Evolutionary conservation across 2,329 filamentous ascomycete species (phyloP), one percentile per base, ranked within the genome.

Genomic region (Verticillium nonalfalfae): DNA sequence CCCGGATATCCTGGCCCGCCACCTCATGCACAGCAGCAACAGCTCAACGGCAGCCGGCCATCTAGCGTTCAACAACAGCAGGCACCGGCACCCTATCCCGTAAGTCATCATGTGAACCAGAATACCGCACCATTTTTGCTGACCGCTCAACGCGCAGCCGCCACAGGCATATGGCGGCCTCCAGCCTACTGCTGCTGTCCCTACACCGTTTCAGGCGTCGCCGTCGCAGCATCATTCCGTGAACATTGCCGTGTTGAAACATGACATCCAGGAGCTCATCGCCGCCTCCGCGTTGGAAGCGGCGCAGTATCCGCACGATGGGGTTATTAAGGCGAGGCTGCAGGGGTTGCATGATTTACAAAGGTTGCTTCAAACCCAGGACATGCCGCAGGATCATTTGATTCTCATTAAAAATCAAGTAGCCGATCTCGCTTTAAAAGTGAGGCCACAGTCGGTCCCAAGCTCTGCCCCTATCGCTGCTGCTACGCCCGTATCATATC

Each of bases 301-400:
- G 77, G 87, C 89, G 66, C 85, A 85, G 66, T 91, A 88, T 73
- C 89, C 90, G 63, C 85, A 88, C 80, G 90, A 97, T 79, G 77
- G 82, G 75, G 85, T 86, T 76, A 83, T 91, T 72, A 89, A 91
- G 73, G 88, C 86, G 71, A 91, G 90, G 76, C 80, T 97, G 71
- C 90, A 91, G 77, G 92, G 93, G 65, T 85, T 97, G 68, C 80
- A 93, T 75, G 91, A 95, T 75, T 84, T 98, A 66, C 91, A 96
- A 78, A 86, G 83, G 67, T 85, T 94, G 67, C 80, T 97, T 71
- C 87, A 90, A 74, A 88, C 83, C 68, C 90, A 92, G 75, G 87
- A 88, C 71, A 81, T 97, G 73, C 89, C 89, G 63, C 86, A 87
- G 69, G 88, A 93, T 71, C 90, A 96, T 78, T 83, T 97, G 72